Base-by-base conservation (phyloP, 352 stramenopile genomes). In the Nothophytophthora sp. region DNA sequence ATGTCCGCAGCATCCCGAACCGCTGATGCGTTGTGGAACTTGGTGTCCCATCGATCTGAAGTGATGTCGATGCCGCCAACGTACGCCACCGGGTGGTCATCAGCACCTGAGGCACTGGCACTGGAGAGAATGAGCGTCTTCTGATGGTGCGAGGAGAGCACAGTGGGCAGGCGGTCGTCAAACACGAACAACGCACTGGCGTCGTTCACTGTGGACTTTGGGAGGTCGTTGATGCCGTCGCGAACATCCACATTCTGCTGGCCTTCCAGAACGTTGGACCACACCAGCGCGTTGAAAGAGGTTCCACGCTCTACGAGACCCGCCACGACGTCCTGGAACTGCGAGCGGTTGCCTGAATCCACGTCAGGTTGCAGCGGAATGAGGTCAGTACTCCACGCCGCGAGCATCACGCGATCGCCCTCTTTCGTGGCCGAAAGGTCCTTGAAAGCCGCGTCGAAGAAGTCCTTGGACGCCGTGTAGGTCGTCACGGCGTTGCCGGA, bases 11-110 rank as follows among this genome's bases (percentile, higher is more conserved):
- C 29, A 6, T 64, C 44, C 1, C 73, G 64, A 28, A 87, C 28
- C 23, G 44, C 57, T 7, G 70, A 55, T 32, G 64, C 44, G 44
- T 88, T 62, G 55, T 85, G 76, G 16, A 53, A 43, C 16, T 69
- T 61, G n/a, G 73, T 83, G 37, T 88, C 72, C 72, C 77, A 88
- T 12, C 77, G 72, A 29, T 85, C 62, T n/a, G 60, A 56, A 6
- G 62, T 65, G 33, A 83, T 54, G 45, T 86, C 77, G 19, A 83
- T 64, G 12, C 73, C 72, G 8, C 73, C 67, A 2, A 82, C 60
- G 47, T 76, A 85, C n/a, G 77, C 72, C 1, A 72, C 46, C 5
- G 60, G 41, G 1, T 61, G 45, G 11, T 63, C 50, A 10, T 52
- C 23, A 22, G 32, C 28, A 10, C 50, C 41, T 11, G 40, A 39